A percentile compares a stretch with the other conserved stretches of the same genome.
Conservation (phyloP, 1,284 basidiomycete genomes). For the Boletus holoroseus region DNA sequence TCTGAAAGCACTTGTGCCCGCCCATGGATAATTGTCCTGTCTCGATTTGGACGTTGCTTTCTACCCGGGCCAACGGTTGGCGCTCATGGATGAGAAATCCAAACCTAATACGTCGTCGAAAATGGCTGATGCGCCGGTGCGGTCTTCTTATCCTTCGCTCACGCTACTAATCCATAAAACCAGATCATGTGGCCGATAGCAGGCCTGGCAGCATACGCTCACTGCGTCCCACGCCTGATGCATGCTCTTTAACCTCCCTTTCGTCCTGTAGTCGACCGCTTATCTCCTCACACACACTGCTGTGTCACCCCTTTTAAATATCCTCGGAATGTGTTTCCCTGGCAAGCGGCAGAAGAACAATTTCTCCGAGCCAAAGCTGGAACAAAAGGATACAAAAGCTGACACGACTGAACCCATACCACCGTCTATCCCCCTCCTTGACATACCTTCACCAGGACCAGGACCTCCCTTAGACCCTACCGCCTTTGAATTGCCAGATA, state of each 20-base stretch:
- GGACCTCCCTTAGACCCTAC: constrained; percentile 4
- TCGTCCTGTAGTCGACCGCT: background rate
- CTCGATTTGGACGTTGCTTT: constrained; percentile 1
- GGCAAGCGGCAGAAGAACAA: constrained; percentile 36
- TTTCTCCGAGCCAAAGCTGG: constrained; percentile 28
- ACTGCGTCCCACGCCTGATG: constrained; percentile 24
- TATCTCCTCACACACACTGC: constrained; percentile 7
- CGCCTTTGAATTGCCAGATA: background rate
- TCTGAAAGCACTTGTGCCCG: no score
- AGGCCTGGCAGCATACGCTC: constrained; percentile 10
- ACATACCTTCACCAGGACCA: background rate
- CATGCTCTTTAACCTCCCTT: background rate
- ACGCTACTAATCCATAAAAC: constrained; percentile 10
- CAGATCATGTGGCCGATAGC: constrained; percentile 17
- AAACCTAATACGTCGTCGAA: background rate
- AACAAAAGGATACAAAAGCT: constrained; percentile 19
- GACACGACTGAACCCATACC: constrained; percentile 6
- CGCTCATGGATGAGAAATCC: constrained; percentile 6
- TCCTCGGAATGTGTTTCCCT: constrained; percentile 39
- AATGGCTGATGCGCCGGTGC: constrained; percentile 2
- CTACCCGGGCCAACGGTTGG: background rate
- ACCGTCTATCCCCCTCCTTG: constrained; percentile 9
- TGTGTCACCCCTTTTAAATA: constrained; percentile 1
- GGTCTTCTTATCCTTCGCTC: background rate
- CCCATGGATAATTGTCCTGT: no score